These are phyloP conservation scores for Lizonia empirigonia DNA, from an alignment of 2,329 filamentous ascomycete genomes.

Conservation along the genomic window DNA sequence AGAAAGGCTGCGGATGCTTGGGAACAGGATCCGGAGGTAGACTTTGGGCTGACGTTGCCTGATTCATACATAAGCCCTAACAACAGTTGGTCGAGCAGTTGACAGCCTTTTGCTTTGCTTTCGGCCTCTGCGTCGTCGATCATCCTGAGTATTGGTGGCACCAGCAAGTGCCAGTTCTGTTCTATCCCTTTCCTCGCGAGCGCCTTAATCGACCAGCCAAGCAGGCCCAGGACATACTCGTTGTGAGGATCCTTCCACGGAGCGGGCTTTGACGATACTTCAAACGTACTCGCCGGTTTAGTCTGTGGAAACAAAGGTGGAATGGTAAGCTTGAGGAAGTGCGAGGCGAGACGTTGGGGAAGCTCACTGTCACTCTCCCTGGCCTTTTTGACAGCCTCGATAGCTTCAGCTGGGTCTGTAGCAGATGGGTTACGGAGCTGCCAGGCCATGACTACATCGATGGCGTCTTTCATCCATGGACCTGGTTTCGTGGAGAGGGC, in stretches of 20 bases:
- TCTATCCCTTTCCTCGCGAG: slow-evolving; percentile 58
- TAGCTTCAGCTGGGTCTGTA: slow-evolving; percentile 59
- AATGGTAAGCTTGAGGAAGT: slow-evolving; percentile 67
- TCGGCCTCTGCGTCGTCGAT: slow-evolving; percentile 65
- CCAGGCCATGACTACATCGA: slow-evolving; percentile 84
- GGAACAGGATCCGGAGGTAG: slow-evolving; percentile 28
- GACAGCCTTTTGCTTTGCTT: slow-evolving; percentile 63
- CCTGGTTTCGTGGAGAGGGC: slow-evolving; percentile 72
- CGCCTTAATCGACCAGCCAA: slow-evolving; percentile 66
- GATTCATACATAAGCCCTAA: slow-evolving; percentile 33
- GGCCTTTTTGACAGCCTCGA: slow-evolving; percentile 52
- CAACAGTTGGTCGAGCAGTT: slow-evolving; percentile 62
- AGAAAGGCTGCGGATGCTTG: slow-evolving; percentile 57
- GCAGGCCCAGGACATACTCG: slow-evolving; percentile 60
- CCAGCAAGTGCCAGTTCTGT: slow-evolving; percentile 69
- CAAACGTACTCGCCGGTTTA: slow-evolving; percentile 53
- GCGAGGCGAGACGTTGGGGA: slow-evolving; percentile 54
- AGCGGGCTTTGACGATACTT: slow-evolving; percentile 60
- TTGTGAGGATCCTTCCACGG: slow-evolving; percentile 63
- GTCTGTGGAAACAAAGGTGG: slow-evolving; percentile 66
- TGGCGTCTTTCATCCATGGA: slow-evolving; percentile 80
- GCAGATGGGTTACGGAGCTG: slow-evolving; percentile 78
- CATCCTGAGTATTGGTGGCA: slow-evolving; percentile 72
- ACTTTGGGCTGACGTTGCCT: slow-evolving; percentile 27
- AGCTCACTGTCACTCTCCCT: slow-evolving; percentile 57